Evolutionary conservation across 345 rosid genomes (phyloP), one percentile per base, ranked within the genome.

Genomic region (Combretum micranthum): DNA sequence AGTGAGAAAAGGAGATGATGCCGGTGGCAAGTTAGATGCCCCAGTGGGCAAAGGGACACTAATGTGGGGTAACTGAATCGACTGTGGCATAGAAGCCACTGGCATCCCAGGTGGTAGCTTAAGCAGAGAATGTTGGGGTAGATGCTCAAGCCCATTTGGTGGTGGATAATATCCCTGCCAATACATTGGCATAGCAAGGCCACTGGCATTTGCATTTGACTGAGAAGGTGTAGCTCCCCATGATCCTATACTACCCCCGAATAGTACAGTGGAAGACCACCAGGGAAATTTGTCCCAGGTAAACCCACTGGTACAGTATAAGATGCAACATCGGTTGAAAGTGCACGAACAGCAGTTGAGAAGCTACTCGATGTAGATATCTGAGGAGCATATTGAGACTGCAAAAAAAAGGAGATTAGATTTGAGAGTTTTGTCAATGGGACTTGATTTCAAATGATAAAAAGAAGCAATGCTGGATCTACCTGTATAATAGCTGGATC

Each of bases 401-500:
- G 60, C 55, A 66, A 37, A 58, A 20, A 15, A 1, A 14, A 45
- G 47, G 37, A 20, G 2, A 15, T 9, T 12, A 59, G 9, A 32
- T 32, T 4, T 32, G 9, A 32, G 39, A 7, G 39, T 32, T 32
- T 32, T 5, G 9, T 32, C 9, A 32, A 32, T 32, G 39, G 39
- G 39, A 32, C 39, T 32, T 32, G 9, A 32, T 32, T 32, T 32
- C 39, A 32, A 32, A 25, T 25, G 5, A 25, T 25, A 4, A 32
- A 32, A 32, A 32, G 39, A 32, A 32, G 39, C 39, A 32, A 32
- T 7, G 3, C 26, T 25, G 26, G 13, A 13, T 44, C 47, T 53
- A 56, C 70, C 53, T 66, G 64, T 52, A 66, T 53, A 45, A 66
- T 66, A 59, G 70, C 64, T 16, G 64, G 70, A 53, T 66, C 70